Conservation (phyloP, 1,139 yeast species). For the Pichia sp. region DNA sequence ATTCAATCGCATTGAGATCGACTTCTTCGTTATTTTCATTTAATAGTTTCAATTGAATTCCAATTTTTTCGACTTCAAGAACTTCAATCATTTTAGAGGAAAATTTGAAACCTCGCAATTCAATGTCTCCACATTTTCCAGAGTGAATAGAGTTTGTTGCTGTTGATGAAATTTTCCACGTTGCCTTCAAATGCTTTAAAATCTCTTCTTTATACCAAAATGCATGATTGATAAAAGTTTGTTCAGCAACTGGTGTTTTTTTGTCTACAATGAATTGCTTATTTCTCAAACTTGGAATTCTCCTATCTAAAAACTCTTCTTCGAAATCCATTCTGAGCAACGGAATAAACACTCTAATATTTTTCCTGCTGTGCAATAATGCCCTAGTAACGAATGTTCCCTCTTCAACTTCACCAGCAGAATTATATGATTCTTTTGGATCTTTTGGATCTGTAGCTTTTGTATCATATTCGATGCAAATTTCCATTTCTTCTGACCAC, state of each 20-base stretch:
- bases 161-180: constrained; percentile 44
- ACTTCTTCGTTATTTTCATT: constrained; percentile 15
- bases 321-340: constrained; percentile 46
- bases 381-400: constrained; percentile 27
- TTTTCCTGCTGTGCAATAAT: constrained; percentile 23
- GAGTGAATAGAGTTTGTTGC: constrained; percentile 19
- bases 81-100: constrained; percentile 47
- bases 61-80: constrained; percentile 44
- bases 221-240: constrained; percentile 44
- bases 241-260: constrained; percentile 48
- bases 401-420: no score
- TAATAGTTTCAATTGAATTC: constrained; percentile 33
- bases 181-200: constrained; percentile 51
- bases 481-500: constrained; percentile 47
- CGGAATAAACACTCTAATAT: constrained; percentile 65
- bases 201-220: constrained; percentile 79
- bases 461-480: constrained; percentile 18
- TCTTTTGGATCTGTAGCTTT: neutral
- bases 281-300: constrained; percentile 70
- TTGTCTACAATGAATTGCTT: constrained; percentile 69
- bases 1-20: constrained; percentile 25
- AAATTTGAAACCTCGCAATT: constrained; percentile 59
- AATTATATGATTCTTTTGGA: no score
- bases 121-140: constrained; percentile 50
- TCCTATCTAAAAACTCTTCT: constrained; percentile 39